Evolutionary conservation across 208 protist species (phyloP), one percentile per base, ranked within the genome.

Genomic region (Trypanosoma caninum): DNA sequence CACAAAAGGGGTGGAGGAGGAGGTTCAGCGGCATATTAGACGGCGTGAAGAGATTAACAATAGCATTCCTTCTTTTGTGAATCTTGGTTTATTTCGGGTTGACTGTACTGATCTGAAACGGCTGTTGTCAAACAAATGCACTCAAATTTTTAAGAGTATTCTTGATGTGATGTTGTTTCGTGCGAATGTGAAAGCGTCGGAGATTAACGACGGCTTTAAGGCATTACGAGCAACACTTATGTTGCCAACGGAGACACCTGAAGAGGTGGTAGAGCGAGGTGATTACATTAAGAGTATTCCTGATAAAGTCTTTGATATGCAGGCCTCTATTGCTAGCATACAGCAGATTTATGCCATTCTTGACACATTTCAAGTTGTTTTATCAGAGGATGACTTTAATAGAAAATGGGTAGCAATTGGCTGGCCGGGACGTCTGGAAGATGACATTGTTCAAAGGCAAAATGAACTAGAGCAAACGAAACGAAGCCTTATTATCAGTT

Each of bases 351-450:
- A 95, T 77, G 76, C 78, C 14, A 67, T 97, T 42, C 83, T 99
- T 22, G 93, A 98, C 30, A 56, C 73, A n/a, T 98, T 98, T 65
- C 79, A 94, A 42, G 85, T 82, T 28, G 69, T 76, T 22, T 78
- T 98, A 28, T 72, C 76, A 5, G 82, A 96, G 58, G 94, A 97
- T 38, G 94, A 98, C 70, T 98, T 98, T 70, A 88, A 89, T 59
- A 83, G 78, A 64, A 94, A 96, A 61, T 98, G 95, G 95, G 65
- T 72, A 16, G 83, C 91, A 13, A 85, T 97, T 35, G 81, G 81
- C 33, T 97, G 95, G 91, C 96, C 96, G 3, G 63, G 83, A 13
- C 71, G 81, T 46, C 77, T 98, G 9, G 82, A 94, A 42, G 89
- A 97, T 64, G 78, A 83, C 18, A 82, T 98, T 52, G 96, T 87